phyloP scores from a whole-genome alignment of 257 asterid genomes.

The Primulina eburnea region DNA sequence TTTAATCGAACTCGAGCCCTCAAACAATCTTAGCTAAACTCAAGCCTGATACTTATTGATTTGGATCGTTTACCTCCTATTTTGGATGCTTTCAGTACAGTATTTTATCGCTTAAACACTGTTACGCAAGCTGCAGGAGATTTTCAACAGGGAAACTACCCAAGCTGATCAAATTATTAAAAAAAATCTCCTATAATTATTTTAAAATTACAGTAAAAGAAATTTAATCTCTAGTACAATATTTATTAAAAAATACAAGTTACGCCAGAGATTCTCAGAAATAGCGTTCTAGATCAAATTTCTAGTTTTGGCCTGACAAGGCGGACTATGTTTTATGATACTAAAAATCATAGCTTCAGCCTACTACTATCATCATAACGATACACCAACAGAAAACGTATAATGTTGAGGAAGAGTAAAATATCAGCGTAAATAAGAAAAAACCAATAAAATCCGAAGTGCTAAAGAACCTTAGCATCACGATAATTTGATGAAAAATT shows the following conservation, averaged over 20 bases:
- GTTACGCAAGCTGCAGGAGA: neutral
- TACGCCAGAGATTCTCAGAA: neutral
- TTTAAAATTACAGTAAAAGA: too few relatives aligned
- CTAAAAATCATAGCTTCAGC: neutral
- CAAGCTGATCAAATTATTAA: neutral
- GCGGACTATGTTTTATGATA: neutral
- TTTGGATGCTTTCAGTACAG: neutral
- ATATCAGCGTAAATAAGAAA: neutral
- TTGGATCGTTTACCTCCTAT: too few relatives aligned
- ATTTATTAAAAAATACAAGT: too few relatives aligned
- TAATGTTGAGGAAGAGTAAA: neutral
- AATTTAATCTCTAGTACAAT: too few relatives aligned
- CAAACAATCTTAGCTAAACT: too few relatives aligned
- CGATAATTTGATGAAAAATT: slow-evolving; percentile 78
- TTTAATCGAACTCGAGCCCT: too few relatives aligned
- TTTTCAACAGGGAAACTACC: neutral
- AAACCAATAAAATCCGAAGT: neutral
- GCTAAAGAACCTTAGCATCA: slow-evolving; percentile 64
- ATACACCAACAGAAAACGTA: neutral
- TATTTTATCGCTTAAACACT: neutral
- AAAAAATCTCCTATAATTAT: neutral
- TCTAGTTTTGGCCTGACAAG: neutral
- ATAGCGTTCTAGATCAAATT: too few relatives aligned
- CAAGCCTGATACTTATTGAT: too few relatives aligned
- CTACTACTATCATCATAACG: too few relatives aligned